These are phyloP conservation scores for Penicillium goetzii DNA, from an alignment of 495 filamentous ascomycete species.

Conservation along the genomic window DNA sequence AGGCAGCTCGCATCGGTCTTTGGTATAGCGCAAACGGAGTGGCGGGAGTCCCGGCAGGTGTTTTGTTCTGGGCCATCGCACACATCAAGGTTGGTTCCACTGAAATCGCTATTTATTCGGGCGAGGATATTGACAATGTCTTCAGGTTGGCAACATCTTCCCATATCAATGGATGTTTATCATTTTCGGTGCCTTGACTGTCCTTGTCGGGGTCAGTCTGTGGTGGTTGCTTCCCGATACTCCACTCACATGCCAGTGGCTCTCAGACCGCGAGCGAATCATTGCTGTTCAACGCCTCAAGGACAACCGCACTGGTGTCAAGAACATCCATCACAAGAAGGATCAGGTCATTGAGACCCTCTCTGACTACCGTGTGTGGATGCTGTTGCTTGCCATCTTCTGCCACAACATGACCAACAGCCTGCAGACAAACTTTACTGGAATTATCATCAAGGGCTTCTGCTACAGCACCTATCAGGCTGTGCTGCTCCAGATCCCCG, in stretches of 20 bases:
- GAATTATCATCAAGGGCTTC: constrained; percentile 31
- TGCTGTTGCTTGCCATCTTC: constrained; percentile 27
- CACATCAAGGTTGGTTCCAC: neutral
- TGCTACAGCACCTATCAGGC: constrained; percentile 55
- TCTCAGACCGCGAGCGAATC: neutral
- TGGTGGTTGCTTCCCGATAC: neutral
- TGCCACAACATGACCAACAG: constrained; percentile 57
- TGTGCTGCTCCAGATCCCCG: constrained; percentile 61
- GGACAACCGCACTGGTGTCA: constrained; percentile 58
- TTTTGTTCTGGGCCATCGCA: neutral
- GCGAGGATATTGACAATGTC: neutral
- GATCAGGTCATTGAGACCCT: constrained; percentile 34
- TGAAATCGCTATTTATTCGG: neutral
- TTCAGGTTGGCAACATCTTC: neutral
- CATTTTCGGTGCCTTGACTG: neutral
- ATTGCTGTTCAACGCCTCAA: constrained; percentile 18
- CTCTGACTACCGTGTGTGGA: constrained; percentile 34
- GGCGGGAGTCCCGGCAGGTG: neutral
- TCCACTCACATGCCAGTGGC: neutral
- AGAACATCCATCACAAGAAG: constrained; percentile 44
- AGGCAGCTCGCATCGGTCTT: constrained; percentile 11
- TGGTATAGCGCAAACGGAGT: constrained; percentile 22
- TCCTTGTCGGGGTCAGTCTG: neutral
- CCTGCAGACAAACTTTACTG: constrained; percentile 65
- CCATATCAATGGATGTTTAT: neutral